Base-by-base conservation (phyloP, 164 flowering plant species). In the Brasenia schreberi region DNA sequence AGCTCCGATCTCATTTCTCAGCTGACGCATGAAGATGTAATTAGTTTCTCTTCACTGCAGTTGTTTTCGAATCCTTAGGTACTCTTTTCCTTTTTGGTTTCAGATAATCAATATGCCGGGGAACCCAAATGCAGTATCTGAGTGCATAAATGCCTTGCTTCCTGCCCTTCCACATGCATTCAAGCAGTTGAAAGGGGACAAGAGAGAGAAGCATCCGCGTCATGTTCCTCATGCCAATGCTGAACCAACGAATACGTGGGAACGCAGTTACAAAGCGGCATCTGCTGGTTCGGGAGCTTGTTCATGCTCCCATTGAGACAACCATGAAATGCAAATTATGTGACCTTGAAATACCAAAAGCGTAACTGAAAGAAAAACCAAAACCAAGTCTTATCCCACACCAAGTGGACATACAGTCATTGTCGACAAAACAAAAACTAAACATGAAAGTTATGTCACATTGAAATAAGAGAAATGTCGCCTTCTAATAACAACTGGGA, bases 61-160 rank as follows among this genome's bases (percentile, higher is more conserved):
- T 39, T 10, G 66, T 27, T 27, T 64, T 12, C 18, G 18, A 27
- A 64, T 64, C 5, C 10, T 19, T 5, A 43, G n/a, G 14, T 53
- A 17, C 23, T 19, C 19, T 44, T 9, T 49, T 49, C 10, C 56
- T 49, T 14, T 3, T 64, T 7, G 14, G 53, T 1, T 66, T 64
- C 83, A 91, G 97, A 94, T 91, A n/a, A 91, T 94, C 76, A 94
- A 91, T 85, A 91, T 91, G 95, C 99, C 99, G 1, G 98, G 98
- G 61, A 94, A 94, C 74, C 98, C 97, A 52, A 91, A 94, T 78
- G 99, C 97, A 0, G 96, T 83, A 63, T 87, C 88, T 4, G 94
- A 93, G 71, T 88, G 97, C 74, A 80, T 89, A 87, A 96, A 83
- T 67, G 96, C 99, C 19, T 71, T 94, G 72, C 43, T 88, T 76